Conservation (phyloP, 805 yeast species). For the Pichia sporocuriosa region DNA sequence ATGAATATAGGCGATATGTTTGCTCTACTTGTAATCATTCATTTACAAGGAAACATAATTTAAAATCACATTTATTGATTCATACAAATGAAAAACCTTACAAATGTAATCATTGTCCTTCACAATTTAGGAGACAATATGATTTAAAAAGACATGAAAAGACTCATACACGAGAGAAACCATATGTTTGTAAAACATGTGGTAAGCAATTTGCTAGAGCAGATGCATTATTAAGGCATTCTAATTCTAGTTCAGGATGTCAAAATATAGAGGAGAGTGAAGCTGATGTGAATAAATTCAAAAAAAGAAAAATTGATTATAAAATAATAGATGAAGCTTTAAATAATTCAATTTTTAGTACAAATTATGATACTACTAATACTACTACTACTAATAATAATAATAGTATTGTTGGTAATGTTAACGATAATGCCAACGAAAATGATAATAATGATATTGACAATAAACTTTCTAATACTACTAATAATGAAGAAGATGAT, state of each 20-base stretch:
- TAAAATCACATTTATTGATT: conserved; percentile 64
- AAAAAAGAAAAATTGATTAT: neutral
- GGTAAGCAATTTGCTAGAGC: conserved; percentile 62
- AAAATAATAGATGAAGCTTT: neutral
- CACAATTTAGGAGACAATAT: conserved; percentile 63
- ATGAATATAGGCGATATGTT: conserved; percentile 32
- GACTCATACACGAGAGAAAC: conserved; percentile 71
- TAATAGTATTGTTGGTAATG: no score
- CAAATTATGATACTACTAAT: neutral
- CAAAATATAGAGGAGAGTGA: neutral
- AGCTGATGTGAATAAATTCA: neutral
- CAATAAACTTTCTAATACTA: neutral
- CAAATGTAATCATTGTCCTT: conserved; percentile 52
- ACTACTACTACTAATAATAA: neutral
- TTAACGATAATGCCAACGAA: no score
- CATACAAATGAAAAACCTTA: conserved; percentile 63
- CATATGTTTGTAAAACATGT: conserved; percentile 55
- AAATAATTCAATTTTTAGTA: neutral
- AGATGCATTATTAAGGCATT: conserved; percentile 70
- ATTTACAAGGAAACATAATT: conserved; percentile 67
- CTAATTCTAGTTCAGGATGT: conserved; percentile 34
- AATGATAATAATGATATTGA: neutral
- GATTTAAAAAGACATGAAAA: conserved; percentile 72
- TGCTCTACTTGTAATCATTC: conserved; percentile 58
- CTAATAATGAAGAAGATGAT: neutral